Conservation (phyloP, 345 rosid species). For the Brassica napus region Da-Ae NC_063439.1:20665001-20665500, state of each 20-base stretch:
- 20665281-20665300: not conserved
- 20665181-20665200: conserved; percentile 3
- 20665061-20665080: conserved; percentile 3
- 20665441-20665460: not conserved
- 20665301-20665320: not conserved
- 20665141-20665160: conserved; percentile 8
- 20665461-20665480: not conserved
- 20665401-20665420: not conserved
- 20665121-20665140: conserved; percentile 5
- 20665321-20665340: not conserved
- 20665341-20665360: not conserved
- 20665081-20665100: conserved; percentile 4
- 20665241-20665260: not conserved
- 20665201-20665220: not conserved
- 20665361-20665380: not conserved
- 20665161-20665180: conserved; percentile 2
- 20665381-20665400: not conserved
- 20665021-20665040: not conserved
- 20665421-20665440: not conserved
- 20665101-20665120: not conserved
- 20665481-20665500: not conserved
- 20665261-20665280: not conserved
- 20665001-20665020: not conserved
- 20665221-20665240: not conserved
- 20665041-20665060: not conserved